Base-by-base conservation (phyloP, 2,329 filamentous ascomycete genomes). In the Xylariaceae sp. region DNA sequence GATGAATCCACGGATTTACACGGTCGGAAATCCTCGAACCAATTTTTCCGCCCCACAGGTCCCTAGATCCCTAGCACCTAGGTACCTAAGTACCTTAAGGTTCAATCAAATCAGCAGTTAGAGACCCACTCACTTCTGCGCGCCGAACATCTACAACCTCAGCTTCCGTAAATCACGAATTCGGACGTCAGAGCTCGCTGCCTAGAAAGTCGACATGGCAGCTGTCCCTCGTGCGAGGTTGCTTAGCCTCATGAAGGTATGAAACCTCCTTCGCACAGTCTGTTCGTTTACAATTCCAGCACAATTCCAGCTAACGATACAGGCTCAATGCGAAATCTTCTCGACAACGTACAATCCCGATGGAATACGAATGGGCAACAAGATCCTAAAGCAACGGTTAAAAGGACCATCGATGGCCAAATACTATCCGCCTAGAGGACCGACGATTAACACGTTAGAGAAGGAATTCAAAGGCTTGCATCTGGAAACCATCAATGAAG, bases 251-350 rank as follows among this genome's bases (percentile, higher is more conserved):
- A 84, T 93, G 80, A 92, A 91, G 88, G 92, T 91, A 75, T 44
- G 65, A 40, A 2, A 0, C 2, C 26, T 1, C 40, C 20, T 20
- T 18, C 21, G 12, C 2, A n/a, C 9, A 23, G 9, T 40, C 57
- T 29, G 65, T 41, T 18, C n/a, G 41, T 18, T 14, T 16, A 9
- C 57, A 61, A 41, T n/a, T n/a, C n/a, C n/a, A n/a, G n/a, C n/a
- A n/a, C n/a, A n/a, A n/a, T n/a, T n/a, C n/a, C n/a, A n/a, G 59
- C 40, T 14, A 50, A 47, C 29, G 20, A 45, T 10, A 42, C 67
- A 97, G 93, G 84, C 85, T 70, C 92, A 93, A 88, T 96, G 91
- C 82, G 86, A 88, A 73, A 85, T 98, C 78, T 99, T 98, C 81
- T 88, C 88, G 69, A 90, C 89, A 48, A 93, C 88, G 50, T 98